These are phyloP conservation scores for Musa balbisiana DNA, from an alignment of 202 grass and related monocot genomes.

Conservation along the genomic window DNA sequence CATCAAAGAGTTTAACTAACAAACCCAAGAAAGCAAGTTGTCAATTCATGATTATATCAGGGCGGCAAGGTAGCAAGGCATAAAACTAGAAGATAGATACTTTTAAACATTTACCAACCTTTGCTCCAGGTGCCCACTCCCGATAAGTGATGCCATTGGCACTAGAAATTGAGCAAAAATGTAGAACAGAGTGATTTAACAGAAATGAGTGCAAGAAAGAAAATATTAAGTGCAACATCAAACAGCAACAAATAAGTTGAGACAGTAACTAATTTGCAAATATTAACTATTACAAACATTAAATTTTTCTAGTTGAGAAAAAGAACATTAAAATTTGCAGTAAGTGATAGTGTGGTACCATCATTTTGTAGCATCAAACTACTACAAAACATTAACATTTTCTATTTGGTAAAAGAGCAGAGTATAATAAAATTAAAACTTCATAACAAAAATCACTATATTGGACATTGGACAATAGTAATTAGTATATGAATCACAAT, in stretches of 20 bases:
- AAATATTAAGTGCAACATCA: not conserved
- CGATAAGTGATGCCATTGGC: constrained; percentile 64
- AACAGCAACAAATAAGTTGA: not conserved
- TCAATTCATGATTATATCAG: not conserved
- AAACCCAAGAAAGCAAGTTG: not conserved
- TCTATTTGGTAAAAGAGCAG: not conserved
- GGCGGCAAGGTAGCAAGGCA: not conserved
- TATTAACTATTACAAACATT: not conserved
- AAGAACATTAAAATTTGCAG: not conserved
- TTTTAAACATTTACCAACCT: constrained; percentile 27
- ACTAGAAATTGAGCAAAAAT: constrained; percentile 28
- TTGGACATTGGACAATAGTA: not conserved
- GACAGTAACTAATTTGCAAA: too few species aligned
- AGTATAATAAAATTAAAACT: not conserved
- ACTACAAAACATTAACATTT: not conserved
- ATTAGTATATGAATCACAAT: not conserved
- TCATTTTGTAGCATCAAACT: too few species aligned
- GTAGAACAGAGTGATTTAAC: not conserved
- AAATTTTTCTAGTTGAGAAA: not conserved
- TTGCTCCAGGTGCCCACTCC: constrained; percentile 76
- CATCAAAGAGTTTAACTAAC: not conserved
- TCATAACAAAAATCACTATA: not conserved
- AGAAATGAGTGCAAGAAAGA: constrained; percentile 14
- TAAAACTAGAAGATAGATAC: not conserved
- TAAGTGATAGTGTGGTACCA: too few species aligned